A percentile compares a stretch with the other conserved stretches of the same genome.
Evolutionary conservation across 2,329 filamentous ascomycete genomes (phyloP).

Genomic region (Penicillium hordei): DNA sequence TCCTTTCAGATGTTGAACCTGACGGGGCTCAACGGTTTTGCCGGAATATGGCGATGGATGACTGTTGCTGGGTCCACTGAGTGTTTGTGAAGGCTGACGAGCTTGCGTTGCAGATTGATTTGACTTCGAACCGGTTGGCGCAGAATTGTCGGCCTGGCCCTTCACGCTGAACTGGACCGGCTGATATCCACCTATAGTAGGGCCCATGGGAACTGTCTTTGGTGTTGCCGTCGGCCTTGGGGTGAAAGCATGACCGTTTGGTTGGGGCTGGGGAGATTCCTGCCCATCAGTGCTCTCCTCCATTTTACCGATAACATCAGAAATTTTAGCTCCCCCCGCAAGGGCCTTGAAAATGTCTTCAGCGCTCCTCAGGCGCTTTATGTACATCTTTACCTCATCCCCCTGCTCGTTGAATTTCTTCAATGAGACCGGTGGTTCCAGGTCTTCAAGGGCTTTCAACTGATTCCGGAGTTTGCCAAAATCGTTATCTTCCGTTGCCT

Average conservation of each 20-base stretch:
- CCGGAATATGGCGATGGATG: neutral
- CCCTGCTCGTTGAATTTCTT: neutral
- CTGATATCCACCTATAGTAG: neutral
- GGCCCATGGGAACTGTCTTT: neutral
- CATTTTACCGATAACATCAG: neutral
- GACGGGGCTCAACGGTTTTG: neutral
- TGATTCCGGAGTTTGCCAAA: neutral
- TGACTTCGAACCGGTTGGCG: neutral
- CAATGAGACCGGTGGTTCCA: neutral
- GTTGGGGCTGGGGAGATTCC: too few relatives aligned
- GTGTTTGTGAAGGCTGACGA: neutral
- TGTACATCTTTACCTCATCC: neutral
- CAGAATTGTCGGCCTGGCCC: neutral
- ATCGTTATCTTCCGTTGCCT: too few relatives aligned
- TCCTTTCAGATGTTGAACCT: neutral
- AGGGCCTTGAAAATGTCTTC: neutral
- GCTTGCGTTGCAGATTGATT: neutral
- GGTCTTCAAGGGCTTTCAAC: neutral
- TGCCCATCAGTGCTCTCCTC: neutral
- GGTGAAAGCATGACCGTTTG: neutral
- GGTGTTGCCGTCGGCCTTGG: neutral
- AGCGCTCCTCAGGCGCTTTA: neutral
- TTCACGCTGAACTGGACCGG: neutral
- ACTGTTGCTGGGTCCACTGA: neutral
- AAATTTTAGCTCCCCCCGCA: neutral